phyloP scores from a whole-genome alignment of 2,329 filamentous ascomycete species.

The Tolypocladium album region DNA sequence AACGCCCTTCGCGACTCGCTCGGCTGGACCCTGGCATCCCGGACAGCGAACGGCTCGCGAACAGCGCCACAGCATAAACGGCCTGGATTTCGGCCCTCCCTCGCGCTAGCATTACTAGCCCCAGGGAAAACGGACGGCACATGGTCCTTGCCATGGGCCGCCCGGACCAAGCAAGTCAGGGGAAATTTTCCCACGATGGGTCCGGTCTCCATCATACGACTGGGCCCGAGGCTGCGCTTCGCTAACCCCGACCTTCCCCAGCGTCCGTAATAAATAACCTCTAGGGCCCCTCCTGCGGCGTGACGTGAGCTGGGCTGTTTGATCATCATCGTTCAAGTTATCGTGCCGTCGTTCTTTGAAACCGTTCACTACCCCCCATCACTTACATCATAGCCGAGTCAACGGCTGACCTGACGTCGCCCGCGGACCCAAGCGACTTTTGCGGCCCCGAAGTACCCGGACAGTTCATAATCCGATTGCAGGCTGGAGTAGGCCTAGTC shows the following conservation, averaged over 20 bases:
- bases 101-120: conserved; percentile 1
- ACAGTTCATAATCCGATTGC: background rate
- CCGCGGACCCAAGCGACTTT: background rate
- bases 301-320: background rate
- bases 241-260: background rate
- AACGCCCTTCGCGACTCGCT: background rate
- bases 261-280: background rate
- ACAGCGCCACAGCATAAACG: background rate
- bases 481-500: background rate
- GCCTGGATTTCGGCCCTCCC: background rate
- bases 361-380: background rate
- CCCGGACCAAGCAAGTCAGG: conserved; percentile 6
- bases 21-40: background rate
- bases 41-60: background rate
- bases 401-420: background rate
- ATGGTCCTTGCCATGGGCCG: background rate
- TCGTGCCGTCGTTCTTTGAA: background rate
- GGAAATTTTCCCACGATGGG: conserved; percentile 8
- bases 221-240: conserved; percentile 3
- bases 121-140: background rate
- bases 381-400: background rate
- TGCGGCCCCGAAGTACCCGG: background rate
- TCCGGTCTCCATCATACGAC: conserved; percentile 5
- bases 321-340: background rate
- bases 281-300: background rate